Evolutionary conservation across 306 rosid genomes (phyloP).

Genomic region (Pyrus pyrifolia): DNA sequence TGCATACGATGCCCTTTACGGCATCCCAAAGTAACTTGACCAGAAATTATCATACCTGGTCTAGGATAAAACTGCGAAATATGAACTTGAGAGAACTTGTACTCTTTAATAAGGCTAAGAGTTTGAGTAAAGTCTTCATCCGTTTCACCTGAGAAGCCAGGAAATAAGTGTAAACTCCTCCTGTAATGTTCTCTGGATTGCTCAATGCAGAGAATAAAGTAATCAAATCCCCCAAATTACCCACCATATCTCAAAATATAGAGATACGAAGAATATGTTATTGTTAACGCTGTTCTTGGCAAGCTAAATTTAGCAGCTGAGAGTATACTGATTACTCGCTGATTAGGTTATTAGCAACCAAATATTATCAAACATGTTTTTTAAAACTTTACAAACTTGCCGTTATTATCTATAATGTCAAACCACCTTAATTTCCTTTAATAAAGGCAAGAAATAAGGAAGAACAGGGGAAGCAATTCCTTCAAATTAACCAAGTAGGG

Average conservation of each 20-base stretch:
- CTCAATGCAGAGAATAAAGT: slow-evolving; percentile 5
- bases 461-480: not conserved
- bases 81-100: slow-evolving; percentile 88
- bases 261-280: not conserved
- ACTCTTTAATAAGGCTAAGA: slow-evolving; percentile 58
- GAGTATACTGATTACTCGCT: not conserved
- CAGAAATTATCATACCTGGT: slow-evolving; percentile 48
- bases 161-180: slow-evolving; percentile 10
- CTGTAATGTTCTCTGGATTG: slow-evolving; percentile 7
- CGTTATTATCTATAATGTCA: not conserved
- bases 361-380: not conserved
- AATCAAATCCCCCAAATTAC: not conserved
- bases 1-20: not conserved
- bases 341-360: not conserved
- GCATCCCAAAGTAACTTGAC: not conserved
- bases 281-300: not conserved
- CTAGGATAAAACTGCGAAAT: slow-evolving; percentile 98
- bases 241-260: not conserved
- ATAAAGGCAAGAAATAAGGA: not conserved
- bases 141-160: slow-evolving; percentile 71
- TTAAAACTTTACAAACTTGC: not conserved
- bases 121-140: slow-evolving; percentile 88
- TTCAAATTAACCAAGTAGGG: not conserved
- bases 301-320: not conserved
- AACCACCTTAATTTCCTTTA: not conserved